Evolutionary conservation across 768 basidiomycete genomes (phyloP), one percentile per base, ranked within the genome.

Genomic region (Lactarius hatsudake): DNA sequence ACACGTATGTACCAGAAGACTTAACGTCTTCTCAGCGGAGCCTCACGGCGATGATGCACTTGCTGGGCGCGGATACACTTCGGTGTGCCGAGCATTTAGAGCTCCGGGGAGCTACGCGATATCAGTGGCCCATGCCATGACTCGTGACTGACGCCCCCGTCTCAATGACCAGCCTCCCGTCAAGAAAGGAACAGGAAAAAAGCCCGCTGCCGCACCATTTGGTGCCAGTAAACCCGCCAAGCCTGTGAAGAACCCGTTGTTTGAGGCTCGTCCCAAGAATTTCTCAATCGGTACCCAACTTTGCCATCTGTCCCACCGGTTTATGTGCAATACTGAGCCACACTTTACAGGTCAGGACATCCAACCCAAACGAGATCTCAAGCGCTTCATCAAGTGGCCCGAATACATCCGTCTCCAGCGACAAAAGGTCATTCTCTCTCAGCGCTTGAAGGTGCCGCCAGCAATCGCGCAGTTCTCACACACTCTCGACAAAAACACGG

Each of bases 311-410:
- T 36, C 64, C 63, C 5, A 18, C 32, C 62, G 15, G 28, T 18
- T n/a, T 10, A 62, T 42, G 15, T 7, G 42, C 30, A 26, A 51
- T 18, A 32, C 28, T 51, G 53, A 65, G 28, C 0, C 40, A 12
- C 36, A 28, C 8, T n/a, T 23, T 65, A 0, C 72, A 96, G 96
- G 96, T 75, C 94, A 96, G 81, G 93, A 96, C 79, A 86, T 98
- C 73, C 92, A 90, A 74, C 96, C 90, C 75, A 85, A 84, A 77
- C 86, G 86, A 63, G 96, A 98, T 80, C 80, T 98, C 71, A 96
- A 93, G 66, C 93, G 96, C 78, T 98, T 98, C 82, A 93, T 98
- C 82, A 98, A 97, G 79, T 99, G 96, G 96, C 96, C 96, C 73
- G 94, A 96, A 82, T 98, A 98, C 76, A 87, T 98, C 73, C 93